Percentiles rank a stretch among this genome's conserved stretches.
phyloP scores from a whole-genome alignment of 768 basidiomycete genomes.

The Chlorophyllum brunneum region DNA sequence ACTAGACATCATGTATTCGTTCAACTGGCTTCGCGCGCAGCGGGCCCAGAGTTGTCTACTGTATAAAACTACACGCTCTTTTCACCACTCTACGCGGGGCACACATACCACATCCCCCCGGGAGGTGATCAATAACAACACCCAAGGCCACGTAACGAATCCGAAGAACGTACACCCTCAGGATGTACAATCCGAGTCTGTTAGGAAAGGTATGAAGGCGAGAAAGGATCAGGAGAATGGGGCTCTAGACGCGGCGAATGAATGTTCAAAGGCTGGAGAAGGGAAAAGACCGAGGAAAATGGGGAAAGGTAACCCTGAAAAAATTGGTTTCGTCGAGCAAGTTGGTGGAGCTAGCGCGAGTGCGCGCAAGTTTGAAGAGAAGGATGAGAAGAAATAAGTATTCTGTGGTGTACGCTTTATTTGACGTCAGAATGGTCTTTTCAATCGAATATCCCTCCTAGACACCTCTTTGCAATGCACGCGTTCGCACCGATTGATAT shows the following conservation, averaged over 20 bases:
- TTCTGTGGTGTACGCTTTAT: not conserved
- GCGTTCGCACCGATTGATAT: no score
- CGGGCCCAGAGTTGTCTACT: not conserved
- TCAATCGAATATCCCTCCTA: no score
- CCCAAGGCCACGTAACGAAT: slow-evolving; percentile 19
- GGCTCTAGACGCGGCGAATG: slow-evolving; percentile 18
- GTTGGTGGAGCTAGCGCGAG: slow-evolving; percentile 20
- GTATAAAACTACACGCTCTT: not conserved
- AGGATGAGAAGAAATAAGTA: not conserved
- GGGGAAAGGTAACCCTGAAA: slow-evolving; percentile 21
- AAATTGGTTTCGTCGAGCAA: slow-evolving; percentile 22
- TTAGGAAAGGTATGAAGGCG: slow-evolving; percentile 13
- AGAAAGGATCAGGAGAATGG: slow-evolving; percentile 11
- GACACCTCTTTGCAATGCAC: no score
- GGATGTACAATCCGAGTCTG: slow-evolving; percentile 17
- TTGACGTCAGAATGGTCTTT: no score
- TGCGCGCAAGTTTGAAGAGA: slow-evolving; percentile 17
- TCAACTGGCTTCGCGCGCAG: not conserved
- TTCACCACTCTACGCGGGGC: not conserved
- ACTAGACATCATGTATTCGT: not conserved
- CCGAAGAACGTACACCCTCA: slow-evolving; percentile 17
- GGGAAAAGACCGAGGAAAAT: slow-evolving; percentile 10
- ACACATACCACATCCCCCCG: not conserved
- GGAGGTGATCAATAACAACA: slow-evolving; percentile 12
- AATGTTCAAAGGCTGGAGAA: slow-evolving; percentile 1